Percentiles rank a stretch among this genome's conserved stretches.
Evolutionary conservation across 768 basidiomycete species (phyloP).

Genomic region (Tephrocybe sp.): DNA sequence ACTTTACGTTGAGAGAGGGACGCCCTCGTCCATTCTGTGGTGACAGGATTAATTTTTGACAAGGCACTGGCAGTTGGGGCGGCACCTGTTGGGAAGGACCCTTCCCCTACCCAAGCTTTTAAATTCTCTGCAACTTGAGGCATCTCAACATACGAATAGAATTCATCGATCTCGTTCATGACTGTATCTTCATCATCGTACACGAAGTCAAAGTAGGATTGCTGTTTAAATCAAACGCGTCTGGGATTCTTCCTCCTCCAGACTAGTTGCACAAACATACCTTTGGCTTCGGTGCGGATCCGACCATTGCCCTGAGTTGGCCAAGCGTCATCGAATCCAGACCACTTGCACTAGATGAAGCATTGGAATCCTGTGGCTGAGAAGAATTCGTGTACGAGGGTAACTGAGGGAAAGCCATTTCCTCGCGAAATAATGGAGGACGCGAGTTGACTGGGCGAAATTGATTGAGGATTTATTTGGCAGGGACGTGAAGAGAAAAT

Average conservation of each 20-base stretch:
- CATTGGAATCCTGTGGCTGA: conserved; percentile 24
- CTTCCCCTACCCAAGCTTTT: conserved; percentile 86
- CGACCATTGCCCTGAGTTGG: conserved; percentile 74
- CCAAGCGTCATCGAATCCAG: conserved; percentile 79
- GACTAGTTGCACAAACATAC: conserved; percentile 30
- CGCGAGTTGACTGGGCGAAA: background rate
- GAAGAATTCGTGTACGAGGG: conserved; percentile 23
- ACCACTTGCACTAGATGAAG: conserved; percentile 27
- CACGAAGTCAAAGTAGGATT: conserved; percentile 86
- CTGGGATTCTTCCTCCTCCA: conserved; percentile 6
- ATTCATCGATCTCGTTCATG: conserved; percentile 95
- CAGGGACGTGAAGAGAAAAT: background rate
- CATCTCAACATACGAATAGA: conserved; percentile 97
- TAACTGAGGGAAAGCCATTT: conserved; percentile 26
- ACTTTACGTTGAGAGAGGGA: conserved; percentile 58
- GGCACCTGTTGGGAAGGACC: conserved; percentile 76
- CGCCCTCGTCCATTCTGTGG: conserved; percentile 74
- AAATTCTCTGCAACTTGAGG: conserved; percentile 85
- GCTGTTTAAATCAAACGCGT: conserved; percentile 40
- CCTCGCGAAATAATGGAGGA: background rate
- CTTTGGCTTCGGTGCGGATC: conserved; percentile 71
- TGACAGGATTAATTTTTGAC: background rate
- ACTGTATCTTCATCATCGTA: conserved; percentile 97
- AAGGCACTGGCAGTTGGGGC: conserved; percentile 6
- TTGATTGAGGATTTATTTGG: background rate